A percentile compares a stretch with the other conserved stretches of the same genome.
Conservation (phyloP, 495 filamentous ascomycete species). For the Penicillium soppii region DNA sequence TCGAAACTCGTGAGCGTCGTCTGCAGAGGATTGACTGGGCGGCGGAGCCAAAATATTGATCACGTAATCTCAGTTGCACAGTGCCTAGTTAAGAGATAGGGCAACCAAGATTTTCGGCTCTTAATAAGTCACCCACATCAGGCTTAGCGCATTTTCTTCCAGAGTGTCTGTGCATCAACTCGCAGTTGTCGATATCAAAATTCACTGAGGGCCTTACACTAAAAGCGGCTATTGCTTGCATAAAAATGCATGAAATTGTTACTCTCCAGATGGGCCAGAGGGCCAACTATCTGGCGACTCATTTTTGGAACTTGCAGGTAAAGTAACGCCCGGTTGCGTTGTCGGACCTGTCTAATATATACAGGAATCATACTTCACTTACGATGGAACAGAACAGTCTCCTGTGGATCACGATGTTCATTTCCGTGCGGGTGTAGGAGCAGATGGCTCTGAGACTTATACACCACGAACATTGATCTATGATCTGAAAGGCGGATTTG, state of each 20-base stretch:
- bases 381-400: constrained; percentile 64
- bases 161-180: constrained; percentile 18
- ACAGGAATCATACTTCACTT: constrained; percentile 96
- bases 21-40: too few species aligned
- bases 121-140: not conserved
- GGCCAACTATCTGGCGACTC: constrained; percentile 92
- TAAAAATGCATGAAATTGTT: constrained; percentile 88
- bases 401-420: constrained; percentile 88
- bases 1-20: too few species aligned
- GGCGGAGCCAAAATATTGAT: too few species aligned
- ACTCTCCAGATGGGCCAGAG: constrained; percentile 91
- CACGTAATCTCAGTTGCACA: too few species aligned
- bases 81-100: too few species aligned
- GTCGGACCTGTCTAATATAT: constrained; percentile 17
- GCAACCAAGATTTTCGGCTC: too few species aligned
- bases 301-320: constrained; percentile 97
- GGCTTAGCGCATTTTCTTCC: constrained; percentile 16
- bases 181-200: constrained; percentile 7
- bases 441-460: constrained; percentile 81
- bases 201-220: not conserved
- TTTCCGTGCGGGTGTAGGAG: constrained; percentile 82
- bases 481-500: constrained; percentile 91
- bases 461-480: constrained; percentile 91
- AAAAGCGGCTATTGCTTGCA: not conserved
- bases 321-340: not conserved